Percentiles rank a stretch among this genome's conserved stretches.
phyloP scores from a whole-genome alignment of 2,329 filamentous ascomycete genomes.

The Gyromitra esculenta region DNA sequence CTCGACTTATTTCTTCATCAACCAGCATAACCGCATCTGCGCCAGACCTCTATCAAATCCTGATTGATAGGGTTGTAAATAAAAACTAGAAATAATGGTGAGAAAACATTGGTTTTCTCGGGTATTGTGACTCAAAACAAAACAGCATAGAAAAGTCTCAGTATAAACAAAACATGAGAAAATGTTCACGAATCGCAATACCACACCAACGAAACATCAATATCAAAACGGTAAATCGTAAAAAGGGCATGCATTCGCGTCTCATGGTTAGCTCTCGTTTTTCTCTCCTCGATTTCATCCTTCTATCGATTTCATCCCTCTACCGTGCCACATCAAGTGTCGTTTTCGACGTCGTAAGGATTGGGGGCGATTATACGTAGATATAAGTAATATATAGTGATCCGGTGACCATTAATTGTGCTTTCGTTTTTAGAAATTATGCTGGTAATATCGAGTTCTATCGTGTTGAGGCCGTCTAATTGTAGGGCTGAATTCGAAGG shows the following conservation, averaged over 20 bases:
- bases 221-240: constrained; percentile 35
- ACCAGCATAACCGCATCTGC: constrained; percentile 25
- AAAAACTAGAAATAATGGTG: constrained; percentile 42
- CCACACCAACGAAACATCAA: constrained; percentile 16
- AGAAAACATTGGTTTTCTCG: constrained; percentile 38
- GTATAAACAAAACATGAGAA: constrained; percentile 43
- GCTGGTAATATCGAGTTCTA: constrained; percentile 24
- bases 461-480: constrained; percentile 32
- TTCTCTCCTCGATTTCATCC: constrained; percentile 10
- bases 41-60: constrained; percentile 12
- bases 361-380: constrained; percentile 23
- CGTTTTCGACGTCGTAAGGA: constrained; percentile 21
- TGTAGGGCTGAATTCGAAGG: constrained; percentile 34
- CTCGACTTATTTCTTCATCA: constrained; percentile 25
- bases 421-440: constrained; percentile 29
- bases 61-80: constrained; percentile 28
- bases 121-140: constrained; percentile 24
- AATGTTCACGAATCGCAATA: constrained; percentile 38
- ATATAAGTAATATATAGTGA: constrained; percentile 27
- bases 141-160: constrained; percentile 34
- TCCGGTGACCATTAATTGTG: constrained; percentile 32
- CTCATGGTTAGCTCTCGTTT: constrained; percentile 26
- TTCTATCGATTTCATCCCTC: constrained; percentile 32
- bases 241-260: constrained; percentile 25
- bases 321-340: constrained; percentile 14